Conservation (phyloP, 257 asterid genomes). For the Agastache rugosa region DNA sequence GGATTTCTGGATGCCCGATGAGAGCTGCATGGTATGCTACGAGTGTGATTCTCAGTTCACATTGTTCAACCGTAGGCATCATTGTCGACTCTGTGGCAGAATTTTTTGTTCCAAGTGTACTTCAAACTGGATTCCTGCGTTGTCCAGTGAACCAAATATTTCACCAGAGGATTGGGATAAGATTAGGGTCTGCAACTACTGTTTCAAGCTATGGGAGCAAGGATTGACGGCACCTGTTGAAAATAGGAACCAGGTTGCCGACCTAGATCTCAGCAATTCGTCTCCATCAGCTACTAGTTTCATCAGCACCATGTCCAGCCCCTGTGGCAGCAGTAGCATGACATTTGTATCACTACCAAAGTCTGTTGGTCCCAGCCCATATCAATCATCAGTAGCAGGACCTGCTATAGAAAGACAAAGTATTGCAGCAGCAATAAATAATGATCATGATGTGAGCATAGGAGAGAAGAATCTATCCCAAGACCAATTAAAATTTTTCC, state of each 20-base stretch:
- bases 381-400: slow-evolving; percentile 54
- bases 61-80: slow-evolving; percentile 88
- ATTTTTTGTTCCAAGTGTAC: slow-evolving; percentile 85
- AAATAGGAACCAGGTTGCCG: slow-evolving; percentile 53
- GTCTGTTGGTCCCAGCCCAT: slow-evolving; percentile 57
- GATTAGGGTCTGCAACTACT: slow-evolving; percentile 79
- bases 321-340: slow-evolving; percentile 58
- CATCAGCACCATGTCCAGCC: slow-evolving; percentile 72
- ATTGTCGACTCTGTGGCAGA: slow-evolving; percentile 86
- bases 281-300: slow-evolving; percentile 75
- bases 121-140: slow-evolving; percentile 69
- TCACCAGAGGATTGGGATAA: slow-evolving; percentile 63
- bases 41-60: slow-evolving; percentile 85
- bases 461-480: slow-evolving; percentile 45
- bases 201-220: slow-evolving; percentile 75
- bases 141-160: slow-evolving; percentile 43
- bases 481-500: slow-evolving; percentile 46
- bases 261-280: slow-evolving; percentile 53
- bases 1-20: slow-evolving; percentile 98
- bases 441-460: slow-evolving; percentile 38
- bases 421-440: slow-evolving; percentile 43
- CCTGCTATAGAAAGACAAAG: slow-evolving; percentile 47
- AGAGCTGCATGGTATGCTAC: slow-evolving; percentile 93
- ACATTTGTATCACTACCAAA: slow-evolving; percentile 60
- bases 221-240: slow-evolving; percentile 48